Evolutionary conservation across 2,329 filamentous ascomycete genomes (phyloP), one percentile per base, ranked within the genome.

Genomic region (Pseudogymnoascus sp.): DNA sequence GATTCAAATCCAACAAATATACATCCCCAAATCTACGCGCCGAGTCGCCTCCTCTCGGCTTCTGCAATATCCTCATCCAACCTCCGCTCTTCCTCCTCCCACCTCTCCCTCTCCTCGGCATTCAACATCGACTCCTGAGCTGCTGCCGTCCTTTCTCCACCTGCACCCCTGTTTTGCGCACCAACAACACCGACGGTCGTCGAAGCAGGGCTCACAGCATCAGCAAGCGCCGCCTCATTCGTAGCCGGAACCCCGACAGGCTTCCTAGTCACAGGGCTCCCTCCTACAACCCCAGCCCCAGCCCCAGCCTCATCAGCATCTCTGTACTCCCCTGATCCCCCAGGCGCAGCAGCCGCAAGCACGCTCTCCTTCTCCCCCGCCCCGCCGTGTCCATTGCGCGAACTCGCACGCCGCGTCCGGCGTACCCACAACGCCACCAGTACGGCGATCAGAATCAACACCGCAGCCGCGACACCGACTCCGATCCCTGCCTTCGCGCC

Each of bases 21-120:
- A 53, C 24, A 31, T 14, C 46, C 24, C 8, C 8, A 31, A 28
- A 53, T 16, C 46, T 53, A 53, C 46, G 46, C 46, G 26, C 46
- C 46, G n/a, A 53, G 46, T 16, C 46, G 24, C 46, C 46, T 53
- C 26, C 46, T 53, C 16, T 60, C 56, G 19, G 56, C 56, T 16
- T 60, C 56, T 2, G 56, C 56, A 60, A 60, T 60, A 60, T 60
- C 56, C 31, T 35, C 56, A 60, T 60, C 56, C 28, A 60, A 16
- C 24, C 56, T 60, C 4, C 56, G 11, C 16, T 60, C 56, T 16
- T 60, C 56, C 2, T 60, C 56, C 10, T 60, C 56, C 56, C 56
- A 60, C 6, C 56, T 60, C 31, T 24, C 31, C 10, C 56, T 60
- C 24, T 60, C 56, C 19, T 60, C 56, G 2, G 16, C 56, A 38